Conservation (phyloP, 2,329 filamentous ascomycete species). For the Fusarium tuaranense region DNA sequence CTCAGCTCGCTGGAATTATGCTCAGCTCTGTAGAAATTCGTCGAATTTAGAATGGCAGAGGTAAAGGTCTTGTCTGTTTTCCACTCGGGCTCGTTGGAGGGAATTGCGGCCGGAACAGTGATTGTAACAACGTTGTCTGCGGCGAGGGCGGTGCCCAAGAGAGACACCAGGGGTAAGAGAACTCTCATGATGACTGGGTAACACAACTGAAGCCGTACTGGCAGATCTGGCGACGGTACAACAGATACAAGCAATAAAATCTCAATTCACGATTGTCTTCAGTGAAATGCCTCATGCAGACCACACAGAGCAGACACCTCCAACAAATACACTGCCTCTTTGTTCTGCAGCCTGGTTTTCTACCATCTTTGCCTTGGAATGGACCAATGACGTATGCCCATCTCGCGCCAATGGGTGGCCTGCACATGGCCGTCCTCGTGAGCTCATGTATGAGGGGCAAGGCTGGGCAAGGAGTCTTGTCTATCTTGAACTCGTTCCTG, state of each 20-base stretch:
- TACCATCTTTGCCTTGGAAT: constrained; percentile 35
- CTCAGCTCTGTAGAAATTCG: constrained; percentile 72
- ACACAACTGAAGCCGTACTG: neutral
- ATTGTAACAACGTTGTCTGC: constrained; percentile 47
- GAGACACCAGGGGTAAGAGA: constrained; percentile 17
- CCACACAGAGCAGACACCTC: neutral
- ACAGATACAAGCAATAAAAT: constrained; percentile 1
- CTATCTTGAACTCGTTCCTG: neutral
- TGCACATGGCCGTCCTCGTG: constrained; percentile 30
- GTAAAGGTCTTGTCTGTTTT: constrained; percentile 53
- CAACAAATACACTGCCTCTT: constrained; percentile 15
- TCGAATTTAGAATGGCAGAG: constrained; percentile 71
- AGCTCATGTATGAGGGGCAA: constrained; percentile 21
- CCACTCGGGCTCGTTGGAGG: constrained; percentile 52
- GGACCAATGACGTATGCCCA: constrained; percentile 35
- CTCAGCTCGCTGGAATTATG: constrained; percentile 69
- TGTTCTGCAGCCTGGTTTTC: constrained; percentile 30
- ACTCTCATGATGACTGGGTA: constrained; percentile 28
- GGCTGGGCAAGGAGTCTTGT: constrained; percentile 19
- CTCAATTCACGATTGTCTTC: neutral
- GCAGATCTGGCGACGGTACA: neutral
- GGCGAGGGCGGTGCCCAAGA: constrained; percentile 21
- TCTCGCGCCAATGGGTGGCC: constrained; percentile 28
- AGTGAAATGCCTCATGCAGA: neutral
- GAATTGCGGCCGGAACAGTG: constrained; percentile 49